Base-by-base conservation (phyloP, 352 stramenopile species). In the Globisporangium cystogenes region DNA sequence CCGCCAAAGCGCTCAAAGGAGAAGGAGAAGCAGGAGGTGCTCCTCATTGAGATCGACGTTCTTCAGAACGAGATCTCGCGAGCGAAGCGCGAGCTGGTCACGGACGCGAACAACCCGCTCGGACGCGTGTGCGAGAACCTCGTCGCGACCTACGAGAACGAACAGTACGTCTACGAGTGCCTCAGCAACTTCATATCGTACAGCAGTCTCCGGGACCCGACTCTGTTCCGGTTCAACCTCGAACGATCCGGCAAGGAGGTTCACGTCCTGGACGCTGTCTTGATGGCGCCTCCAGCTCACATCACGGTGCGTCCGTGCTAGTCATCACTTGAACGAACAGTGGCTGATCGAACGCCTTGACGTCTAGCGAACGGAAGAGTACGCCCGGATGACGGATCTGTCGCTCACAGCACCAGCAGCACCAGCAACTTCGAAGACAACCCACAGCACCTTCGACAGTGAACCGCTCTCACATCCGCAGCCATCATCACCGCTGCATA, bases 161-260 rank as follows among this genome's bases (percentile, higher is more conserved):
- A 88, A 41, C 76, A 86, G 62, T 65, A 85, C 48, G 80, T 90
- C 1, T 86, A 88, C 45, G 69, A 86, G 49, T 86, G 66, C 37
- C 68, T 90, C 21, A 64, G 51, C 55, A 86, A 77, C 55, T 84
- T 88, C 29, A 70, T 88, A 45, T 61, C 60, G 15, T 74, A 82
- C 51, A 77, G 75, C 37, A 67, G 51, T 21, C 64, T 83, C 4
- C 63, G 64, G 12, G 65, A 86, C 33, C 60, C 61, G 11, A 68
- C 61, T 3, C 55, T 69, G 6, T 72, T 87, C n/a, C 65, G 76
- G 6, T 68, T 74, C 43, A 80, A 86, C 21, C 58, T 88, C 2
- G 77, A 85, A 36, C 62, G 64, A 29, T 71, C 75, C 20, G 74
- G 74, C 4, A 77, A 79, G 36, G 51, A 67, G 39, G 73, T 88